phyloP scores from a whole-genome alignment of 495 filamentous ascomycete species.

The Aspergillus kassunensis region DNA sequence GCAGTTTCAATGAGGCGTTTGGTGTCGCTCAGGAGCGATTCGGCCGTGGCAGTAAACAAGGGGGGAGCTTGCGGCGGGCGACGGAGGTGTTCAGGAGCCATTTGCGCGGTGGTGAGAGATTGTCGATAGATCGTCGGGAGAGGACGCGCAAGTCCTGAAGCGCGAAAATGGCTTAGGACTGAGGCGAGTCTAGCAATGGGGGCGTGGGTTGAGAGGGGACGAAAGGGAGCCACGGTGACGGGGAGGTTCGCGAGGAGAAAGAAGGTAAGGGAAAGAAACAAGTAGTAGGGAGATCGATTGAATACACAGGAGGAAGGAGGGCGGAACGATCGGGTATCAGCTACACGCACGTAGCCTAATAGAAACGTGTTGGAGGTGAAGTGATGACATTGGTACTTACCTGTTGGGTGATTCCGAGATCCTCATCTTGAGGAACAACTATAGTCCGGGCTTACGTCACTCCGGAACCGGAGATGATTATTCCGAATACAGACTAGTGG shows the following conservation, averaged over 20 bases:
- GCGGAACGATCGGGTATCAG: too few species aligned
- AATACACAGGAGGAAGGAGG: too few species aligned
- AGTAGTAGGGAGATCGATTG: slow-evolving; percentile 12
- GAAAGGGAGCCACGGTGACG: slow-evolving; percentile 78
- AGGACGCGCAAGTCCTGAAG: slow-evolving; percentile 27
- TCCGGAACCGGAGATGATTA: too few species aligned
- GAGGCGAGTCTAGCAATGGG: slow-evolving; percentile 48
- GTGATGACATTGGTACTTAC: too few species aligned
- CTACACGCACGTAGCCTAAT: too few species aligned
- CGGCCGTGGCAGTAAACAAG: slow-evolving; percentile 76
- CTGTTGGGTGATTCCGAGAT: too few species aligned
- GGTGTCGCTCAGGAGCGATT: slow-evolving; percentile 71
- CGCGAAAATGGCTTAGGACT: slow-evolving; percentile 58
- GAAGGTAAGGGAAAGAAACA: slow-evolving; percentile 52
- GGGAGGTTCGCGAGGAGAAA: slow-evolving; percentile 56
- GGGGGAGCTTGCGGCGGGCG: slow-evolving; percentile 83
- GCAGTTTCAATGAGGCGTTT: slow-evolving; percentile 67
- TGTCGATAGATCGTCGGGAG: slow-evolving; percentile 20
- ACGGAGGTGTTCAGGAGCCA: slow-evolving; percentile 59
- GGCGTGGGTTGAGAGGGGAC: too few species aligned
- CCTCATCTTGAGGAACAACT: too few species aligned
- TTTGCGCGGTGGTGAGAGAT: slow-evolving; percentile 58
- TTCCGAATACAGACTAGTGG: too few species aligned
- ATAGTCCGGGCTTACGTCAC: too few species aligned
- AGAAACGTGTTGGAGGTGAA: too few species aligned